Base-by-base conservation (phyloP, 1,284 basidiomycete species). In the Agroathelia rolfsii region DNA sequence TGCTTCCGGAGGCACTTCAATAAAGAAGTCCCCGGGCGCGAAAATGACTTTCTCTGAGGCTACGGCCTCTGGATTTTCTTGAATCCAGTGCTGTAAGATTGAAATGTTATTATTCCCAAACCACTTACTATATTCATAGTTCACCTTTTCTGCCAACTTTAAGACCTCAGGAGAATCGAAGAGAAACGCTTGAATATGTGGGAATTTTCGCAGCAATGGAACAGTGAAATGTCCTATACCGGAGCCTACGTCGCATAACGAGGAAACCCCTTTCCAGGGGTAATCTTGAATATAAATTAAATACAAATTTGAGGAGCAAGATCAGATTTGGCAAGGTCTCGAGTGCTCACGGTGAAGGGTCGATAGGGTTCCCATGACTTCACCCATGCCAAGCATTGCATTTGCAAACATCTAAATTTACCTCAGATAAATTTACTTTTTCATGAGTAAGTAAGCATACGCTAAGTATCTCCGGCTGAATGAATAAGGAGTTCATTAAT, bases 221-320 rank as follows among this genome's bases (percentile, higher is more conserved):
- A 36, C 14, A 3, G 36, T 36, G 11, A 37, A 25, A 3, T 24
- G 7, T 8, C 36, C 36, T 6, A 28, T 24, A 10, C 36, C 34
- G 24, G 19, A 23, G 10, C 36, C 36, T 9, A 37, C 6, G 21
- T 37, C 34, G 9, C 36, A 35, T 3, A 37, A 33, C 8, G 36
- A 27, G 2, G 36, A 37, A 8, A 58, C 41, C n/a, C 41, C 28
- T 7, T 25, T 18, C 36, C 36, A 37, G 21, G 34, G 36, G 18
- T 23, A 37, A 3, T 36, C 36, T 37, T n/a, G n/a, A n/a, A n/a
- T n/a, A n/a, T n/a, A n/a, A n/a, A n/a, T n/a, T n/a, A n/a, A n/a
- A n/a, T n/a, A n/a, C n/a, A n/a, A n/a, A n/a, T n/a, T n/a, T n/a
- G n/a, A n/a, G n/a, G n/a, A n/a, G n/a, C n/a, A n/a, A n/a, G n/a